These are phyloP conservation scores for Zygoascus biomembranicola DNA, from an alignment of 805 yeast genomes.

Conservation along the genomic window DNA sequence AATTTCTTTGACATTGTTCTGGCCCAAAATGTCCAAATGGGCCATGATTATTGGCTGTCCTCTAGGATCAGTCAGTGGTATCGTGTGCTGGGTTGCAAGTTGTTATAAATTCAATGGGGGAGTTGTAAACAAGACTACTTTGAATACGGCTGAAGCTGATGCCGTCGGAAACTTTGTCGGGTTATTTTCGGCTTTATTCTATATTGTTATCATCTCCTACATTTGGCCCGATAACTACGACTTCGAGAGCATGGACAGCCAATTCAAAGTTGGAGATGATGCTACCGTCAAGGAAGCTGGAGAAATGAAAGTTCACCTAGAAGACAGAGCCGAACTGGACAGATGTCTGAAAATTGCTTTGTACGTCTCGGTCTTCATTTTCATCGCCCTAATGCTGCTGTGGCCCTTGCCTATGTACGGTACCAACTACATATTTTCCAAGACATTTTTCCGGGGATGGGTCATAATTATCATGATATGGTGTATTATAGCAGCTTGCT, in stretches of 20 bases:
- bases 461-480: slow-evolving; percentile 30
- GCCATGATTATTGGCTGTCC: slow-evolving; percentile 54
- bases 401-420: slow-evolving; percentile 63
- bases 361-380: slow-evolving; percentile 1
- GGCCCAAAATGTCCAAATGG: slow-evolving; percentile 6
- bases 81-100: slow-evolving; percentile 47
- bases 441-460: slow-evolving; percentile 73
- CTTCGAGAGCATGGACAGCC: slow-evolving; percentile 1
- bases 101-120: slow-evolving; percentile 22
- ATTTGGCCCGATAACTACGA: slow-evolving; percentile 26
- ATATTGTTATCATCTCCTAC: slow-evolving; percentile 5
- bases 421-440: slow-evolving; percentile 56
- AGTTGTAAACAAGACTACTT: slow-evolving; percentile 23
- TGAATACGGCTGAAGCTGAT: slow-evolving; percentile 20
- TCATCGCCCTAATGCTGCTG: slow-evolving; percentile 11
- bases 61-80: slow-evolving; percentile 61
- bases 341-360: slow-evolving; percentile 6
- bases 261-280: slow-evolving; percentile 7
- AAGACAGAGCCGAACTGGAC: slow-evolving; percentile 2
- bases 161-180: slow-evolving; percentile 27
- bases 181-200: slow-evolving; percentile 20
- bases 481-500: slow-evolving; percentile 4
- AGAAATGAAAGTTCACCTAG: background rate
- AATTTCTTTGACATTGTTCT: slow-evolving; percentile 2
- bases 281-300: slow-evolving; percentile 5